Evolutionary conservation across 768 basidiomycete species (phyloP).

Genomic region (Rubroboletus pulcherrimus): DNA sequence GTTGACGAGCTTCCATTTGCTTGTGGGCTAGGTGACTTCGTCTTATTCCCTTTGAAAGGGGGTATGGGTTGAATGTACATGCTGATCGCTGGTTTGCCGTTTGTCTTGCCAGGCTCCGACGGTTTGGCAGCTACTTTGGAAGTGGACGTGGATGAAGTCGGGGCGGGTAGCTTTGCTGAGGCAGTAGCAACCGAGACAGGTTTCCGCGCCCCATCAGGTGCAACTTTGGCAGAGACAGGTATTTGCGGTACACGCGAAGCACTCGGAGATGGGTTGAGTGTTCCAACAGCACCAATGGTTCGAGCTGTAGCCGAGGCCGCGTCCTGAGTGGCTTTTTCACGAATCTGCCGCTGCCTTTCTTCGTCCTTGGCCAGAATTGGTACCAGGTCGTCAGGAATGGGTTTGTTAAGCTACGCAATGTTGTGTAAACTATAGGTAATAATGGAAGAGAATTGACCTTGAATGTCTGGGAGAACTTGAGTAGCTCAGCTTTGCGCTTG

Average conservation of each 20-base stretch:
- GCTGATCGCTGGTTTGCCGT: constrained; percentile 47
- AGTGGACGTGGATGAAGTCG: constrained; percentile 26
- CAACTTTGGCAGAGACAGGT: constrained; percentile 28
- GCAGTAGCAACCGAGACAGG: constrained; percentile 22
- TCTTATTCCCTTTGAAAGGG: constrained; percentile 72
- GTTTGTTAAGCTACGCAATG: constrained; percentile 73
- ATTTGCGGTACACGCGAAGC: constrained; percentile 41
- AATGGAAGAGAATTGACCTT: constrained; percentile 51
- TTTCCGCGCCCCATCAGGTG: constrained; percentile 29
- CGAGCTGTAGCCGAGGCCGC: constrained; percentile 65
- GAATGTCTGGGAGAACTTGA: constrained; percentile 92
- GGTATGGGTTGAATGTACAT: constrained; percentile 92
- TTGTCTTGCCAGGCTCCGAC: constrained; percentile 29
- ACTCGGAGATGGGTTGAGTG: constrained; percentile 41
- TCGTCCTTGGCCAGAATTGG: constrained; percentile 92
- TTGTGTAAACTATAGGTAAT: background rate
- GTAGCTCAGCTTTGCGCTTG: constrained; percentile 86
- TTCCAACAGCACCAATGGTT: constrained; percentile 54
- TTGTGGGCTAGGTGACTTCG: constrained; percentile 31
- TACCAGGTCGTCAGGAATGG: constrained; percentile 92
- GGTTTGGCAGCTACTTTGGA: constrained; percentile 33
- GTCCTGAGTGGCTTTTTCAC: constrained; percentile 70
- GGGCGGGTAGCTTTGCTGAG: constrained; percentile 28
- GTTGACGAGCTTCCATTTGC: constrained; percentile 31
- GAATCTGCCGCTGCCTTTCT: constrained; percentile 80